Percentiles rank a stretch among this genome's conserved stretches.
Conservation (phyloP, 495 filamentous ascomycete species). For the Neurospora sp. region DNA sequence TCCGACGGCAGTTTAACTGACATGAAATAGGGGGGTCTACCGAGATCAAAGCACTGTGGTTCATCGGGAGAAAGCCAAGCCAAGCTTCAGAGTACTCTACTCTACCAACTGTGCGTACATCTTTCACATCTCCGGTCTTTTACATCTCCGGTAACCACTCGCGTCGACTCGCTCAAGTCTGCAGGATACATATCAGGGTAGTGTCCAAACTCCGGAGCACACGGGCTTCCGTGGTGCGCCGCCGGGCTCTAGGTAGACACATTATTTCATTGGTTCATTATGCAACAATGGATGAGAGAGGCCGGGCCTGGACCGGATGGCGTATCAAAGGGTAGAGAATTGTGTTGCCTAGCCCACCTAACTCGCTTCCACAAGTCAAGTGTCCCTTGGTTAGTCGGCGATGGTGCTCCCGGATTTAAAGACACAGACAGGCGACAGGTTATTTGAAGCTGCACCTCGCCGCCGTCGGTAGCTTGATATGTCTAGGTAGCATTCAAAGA, state of each 20-base stretch:
- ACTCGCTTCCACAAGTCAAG: background rate
- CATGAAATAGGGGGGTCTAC: background rate
- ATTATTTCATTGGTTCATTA: background rate
- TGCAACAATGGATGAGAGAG: background rate
- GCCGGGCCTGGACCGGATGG: background rate
- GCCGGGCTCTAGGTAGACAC: background rate
- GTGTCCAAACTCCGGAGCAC: background rate
- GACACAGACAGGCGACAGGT: background rate
- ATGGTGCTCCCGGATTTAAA: background rate
- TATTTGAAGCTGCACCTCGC: background rate
- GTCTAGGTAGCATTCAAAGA: background rate
- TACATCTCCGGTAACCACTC: background rate
- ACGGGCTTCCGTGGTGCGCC: background rate
- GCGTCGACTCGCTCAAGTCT: background rate
- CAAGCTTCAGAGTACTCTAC: background rate
- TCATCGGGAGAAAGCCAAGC: background rate
- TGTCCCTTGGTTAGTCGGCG: background rate
- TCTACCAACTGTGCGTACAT: background rate
- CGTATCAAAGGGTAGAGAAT: background rate
- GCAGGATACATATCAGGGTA: background rate
- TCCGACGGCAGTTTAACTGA: background rate
- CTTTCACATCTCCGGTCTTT: background rate
- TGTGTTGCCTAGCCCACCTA: background rate
- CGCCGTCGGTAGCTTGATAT: background rate
- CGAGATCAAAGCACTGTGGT: background rate